Conservation (phyloP, 345 rosid genomes). For the Salix purpurea region DNA sequence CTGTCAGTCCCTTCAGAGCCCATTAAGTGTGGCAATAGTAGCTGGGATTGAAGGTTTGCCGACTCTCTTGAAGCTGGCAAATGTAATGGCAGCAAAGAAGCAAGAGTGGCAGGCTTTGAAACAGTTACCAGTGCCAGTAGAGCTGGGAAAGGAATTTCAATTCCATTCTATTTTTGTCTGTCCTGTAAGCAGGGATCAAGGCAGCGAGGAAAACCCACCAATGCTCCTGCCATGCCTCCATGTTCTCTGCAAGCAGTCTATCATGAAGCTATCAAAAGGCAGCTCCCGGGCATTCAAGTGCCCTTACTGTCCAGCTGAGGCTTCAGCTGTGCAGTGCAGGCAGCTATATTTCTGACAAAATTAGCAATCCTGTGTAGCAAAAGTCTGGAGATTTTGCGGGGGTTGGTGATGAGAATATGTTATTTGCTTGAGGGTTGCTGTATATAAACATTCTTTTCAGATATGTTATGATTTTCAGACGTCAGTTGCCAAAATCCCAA, state of each 20-base stretch:
- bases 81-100: constrained; percentile 62
- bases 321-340: constrained; percentile 41
- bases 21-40: constrained; percentile 46
- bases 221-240: constrained; percentile 65
- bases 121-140: constrained; percentile 58
- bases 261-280: constrained; percentile 57
- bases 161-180: constrained; percentile 72
- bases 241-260: constrained; percentile 71
- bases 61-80: constrained; percentile 61
- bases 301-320: constrained; percentile 59
- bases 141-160: constrained; percentile 57
- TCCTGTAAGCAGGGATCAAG: constrained; percentile 69
- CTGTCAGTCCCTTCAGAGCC: constrained; percentile 49
- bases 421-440: constrained; percentile 15
- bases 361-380: not conserved
- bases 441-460: constrained; percentile 28
- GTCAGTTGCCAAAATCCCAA: constrained; percentile 1
- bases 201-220: constrained; percentile 67
- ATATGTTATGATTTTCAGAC: constrained; percentile 5
- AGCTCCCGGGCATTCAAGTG: constrained; percentile 52
- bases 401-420: not conserved
- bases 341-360: constrained; percentile 41
- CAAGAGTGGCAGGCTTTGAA: constrained; percentile 63
- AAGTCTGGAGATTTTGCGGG: not conserved
- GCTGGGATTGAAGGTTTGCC: constrained; percentile 71